phyloP scores from a whole-genome alignment of 176 grass and related monocot genomes.

The Lolium perenne region DNA sequence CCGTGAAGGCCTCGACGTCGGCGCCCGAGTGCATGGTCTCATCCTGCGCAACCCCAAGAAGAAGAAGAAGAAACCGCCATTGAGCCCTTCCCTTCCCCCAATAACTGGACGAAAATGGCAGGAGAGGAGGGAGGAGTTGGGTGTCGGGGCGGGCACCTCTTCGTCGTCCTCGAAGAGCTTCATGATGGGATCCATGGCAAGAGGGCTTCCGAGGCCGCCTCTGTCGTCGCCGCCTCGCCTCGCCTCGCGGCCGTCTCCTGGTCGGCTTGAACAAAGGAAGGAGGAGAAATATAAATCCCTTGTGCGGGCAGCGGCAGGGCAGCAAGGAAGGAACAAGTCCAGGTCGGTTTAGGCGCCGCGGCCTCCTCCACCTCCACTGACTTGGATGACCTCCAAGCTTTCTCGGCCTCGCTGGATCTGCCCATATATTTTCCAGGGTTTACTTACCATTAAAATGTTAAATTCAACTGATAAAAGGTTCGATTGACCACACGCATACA shows the following conservation, averaged over 20 bases:
- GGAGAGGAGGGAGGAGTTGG: background rate
- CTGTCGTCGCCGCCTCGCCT: background rate
- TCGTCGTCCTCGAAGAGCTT: constrained; percentile 96
- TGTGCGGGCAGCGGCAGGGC: constrained; percentile 1
- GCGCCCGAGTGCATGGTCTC: constrained; percentile 95
- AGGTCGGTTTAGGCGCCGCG: background rate
- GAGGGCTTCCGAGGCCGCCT: background rate
- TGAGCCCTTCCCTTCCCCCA: background rate
- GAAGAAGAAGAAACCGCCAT: constrained; percentile 41
- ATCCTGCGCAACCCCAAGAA: constrained; percentile 64
- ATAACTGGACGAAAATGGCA: constrained; percentile 34
- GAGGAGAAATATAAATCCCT: constrained; percentile 30
- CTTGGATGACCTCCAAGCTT: background rate
- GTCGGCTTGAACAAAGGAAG: constrained; percentile 34
- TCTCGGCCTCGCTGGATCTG: constrained; percentile 10
- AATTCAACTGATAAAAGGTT: no score
- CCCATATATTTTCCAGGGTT: no score
- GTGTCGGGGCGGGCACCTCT: constrained; percentile 57
- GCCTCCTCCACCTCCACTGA: background rate
- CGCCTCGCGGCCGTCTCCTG: constrained; percentile 8
- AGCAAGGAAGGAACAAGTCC: background rate
- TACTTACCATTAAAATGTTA: no score
- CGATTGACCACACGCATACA: no score
- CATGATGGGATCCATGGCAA: constrained; percentile 92
- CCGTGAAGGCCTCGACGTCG: constrained; percentile 90